Conservation (phyloP, 2,329 filamentous ascomycete species). For the Fusarium agapanthi region DNA sequence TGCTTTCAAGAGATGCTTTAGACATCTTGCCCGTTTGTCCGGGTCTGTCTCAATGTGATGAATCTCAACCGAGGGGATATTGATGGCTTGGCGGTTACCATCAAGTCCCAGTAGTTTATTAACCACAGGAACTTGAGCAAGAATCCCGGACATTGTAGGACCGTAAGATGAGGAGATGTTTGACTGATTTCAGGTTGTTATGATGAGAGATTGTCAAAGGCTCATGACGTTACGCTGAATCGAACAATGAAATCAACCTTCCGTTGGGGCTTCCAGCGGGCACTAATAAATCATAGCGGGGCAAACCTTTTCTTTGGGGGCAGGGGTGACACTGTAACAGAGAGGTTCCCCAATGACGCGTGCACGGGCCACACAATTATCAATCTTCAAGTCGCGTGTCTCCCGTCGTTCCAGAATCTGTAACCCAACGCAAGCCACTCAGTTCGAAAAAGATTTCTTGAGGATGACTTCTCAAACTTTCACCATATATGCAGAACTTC, state of each 20-base stretch:
- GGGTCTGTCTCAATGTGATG: constrained; percentile 82
- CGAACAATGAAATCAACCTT: constrained; percentile 29
- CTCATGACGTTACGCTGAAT: constrained; percentile 40
- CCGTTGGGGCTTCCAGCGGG: constrained; percentile 39
- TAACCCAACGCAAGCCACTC: background rate
- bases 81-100: constrained; percentile 51
- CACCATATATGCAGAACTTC: constrained; percentile 70
- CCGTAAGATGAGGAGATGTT: background rate
- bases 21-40: constrained; percentile 80
- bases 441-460: background rate
- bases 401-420: background rate
- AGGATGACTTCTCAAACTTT: constrained; percentile 28
- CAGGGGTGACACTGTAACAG: constrained; percentile 5
- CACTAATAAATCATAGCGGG: constrained; percentile 40
- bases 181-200: constrained; percentile 4
- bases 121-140: constrained; percentile 47
- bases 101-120: constrained; percentile 40
- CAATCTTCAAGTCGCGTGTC: constrained; percentile 19
- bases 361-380: constrained; percentile 35
- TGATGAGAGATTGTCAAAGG: constrained; percentile 22
- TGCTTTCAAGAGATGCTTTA: constrained; percentile 90
- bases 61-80: constrained; percentile 73
- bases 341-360: constrained; percentile 12
- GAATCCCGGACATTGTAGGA: constrained; percentile 46
- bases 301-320: constrained; percentile 36